Evolutionary conservation across 148 eudicot species (phyloP).

Genomic region (Vaccinium macrocarpon): DNA sequence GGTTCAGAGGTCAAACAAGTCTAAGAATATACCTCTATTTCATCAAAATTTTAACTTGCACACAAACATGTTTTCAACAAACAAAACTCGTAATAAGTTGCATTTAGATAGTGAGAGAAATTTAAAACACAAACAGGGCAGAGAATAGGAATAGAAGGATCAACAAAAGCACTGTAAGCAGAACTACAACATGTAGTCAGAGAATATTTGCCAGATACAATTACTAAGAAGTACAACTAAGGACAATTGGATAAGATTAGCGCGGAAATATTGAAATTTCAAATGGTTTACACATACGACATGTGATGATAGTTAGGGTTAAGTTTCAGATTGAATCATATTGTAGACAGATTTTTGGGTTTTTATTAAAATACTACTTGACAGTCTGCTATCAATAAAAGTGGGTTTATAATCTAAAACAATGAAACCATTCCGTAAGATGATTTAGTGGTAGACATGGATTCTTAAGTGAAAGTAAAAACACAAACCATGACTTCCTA

Average conservation of each 20-base stretch:
- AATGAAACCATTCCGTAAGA: background rate
- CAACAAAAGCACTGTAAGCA: background rate
- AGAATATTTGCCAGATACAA: background rate
- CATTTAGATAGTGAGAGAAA: background rate
- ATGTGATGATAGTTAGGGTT: background rate
- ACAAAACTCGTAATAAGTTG: background rate
- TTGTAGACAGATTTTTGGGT: background rate
- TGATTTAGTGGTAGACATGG: background rate
- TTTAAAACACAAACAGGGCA: background rate
- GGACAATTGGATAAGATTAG: background rate
- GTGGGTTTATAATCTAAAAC: background rate
- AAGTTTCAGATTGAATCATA: background rate
- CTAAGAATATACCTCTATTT: background rate
- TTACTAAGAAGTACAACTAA: background rate
- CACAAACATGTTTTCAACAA: background rate
- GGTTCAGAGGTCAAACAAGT: background rate
- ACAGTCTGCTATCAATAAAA: background rate
- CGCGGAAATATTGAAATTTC: background rate
- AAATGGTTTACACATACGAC: background rate
- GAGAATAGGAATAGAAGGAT: background rate
- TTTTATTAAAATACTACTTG: background rate
- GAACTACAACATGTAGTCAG: background rate
- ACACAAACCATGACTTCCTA: background rate
- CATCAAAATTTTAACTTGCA: slow-evolving; percentile 3
- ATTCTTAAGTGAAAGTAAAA: background rate